A percentile compares a stretch with the other conserved stretches of the same genome.
Evolutionary conservation across 139 green algal genomes (phyloP).

Genomic region (Nannochloris sp.): DNA sequence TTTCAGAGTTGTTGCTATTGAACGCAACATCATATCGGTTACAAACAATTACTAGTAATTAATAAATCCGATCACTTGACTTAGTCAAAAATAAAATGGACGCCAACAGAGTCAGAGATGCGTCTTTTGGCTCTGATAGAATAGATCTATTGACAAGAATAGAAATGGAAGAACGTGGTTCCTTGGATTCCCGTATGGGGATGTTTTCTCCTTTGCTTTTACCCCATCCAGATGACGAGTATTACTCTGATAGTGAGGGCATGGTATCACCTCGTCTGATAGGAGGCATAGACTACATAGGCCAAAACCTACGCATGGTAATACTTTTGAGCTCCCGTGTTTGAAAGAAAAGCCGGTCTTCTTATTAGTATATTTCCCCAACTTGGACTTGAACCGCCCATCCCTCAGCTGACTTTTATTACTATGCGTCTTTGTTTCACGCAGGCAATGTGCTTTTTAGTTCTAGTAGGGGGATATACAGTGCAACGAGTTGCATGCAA

Average conservation of each 20-base stretch:
- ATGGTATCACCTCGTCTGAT: background rate
- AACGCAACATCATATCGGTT: too few species aligned
- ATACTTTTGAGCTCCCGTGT: too few species aligned
- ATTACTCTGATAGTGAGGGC: background rate
- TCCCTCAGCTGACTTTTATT: too few species aligned
- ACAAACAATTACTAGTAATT: too few species aligned
- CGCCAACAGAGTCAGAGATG: background rate
- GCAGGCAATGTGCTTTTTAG: slow-evolving; percentile 6
- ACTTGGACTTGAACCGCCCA: too few species aligned
- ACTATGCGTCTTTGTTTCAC: too few species aligned
- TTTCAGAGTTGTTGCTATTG: too few species aligned
- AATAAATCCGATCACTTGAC: too few species aligned
- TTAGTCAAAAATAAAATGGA: background rate
- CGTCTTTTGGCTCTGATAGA: background rate
- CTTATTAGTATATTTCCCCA: too few species aligned
- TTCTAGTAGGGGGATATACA: slow-evolving; percentile 5
- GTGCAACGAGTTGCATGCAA: slow-evolving; percentile 10
- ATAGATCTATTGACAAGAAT: background rate
- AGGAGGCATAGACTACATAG: background rate
- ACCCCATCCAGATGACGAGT: background rate
- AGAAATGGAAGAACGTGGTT: background rate
- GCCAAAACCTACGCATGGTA: background rate
- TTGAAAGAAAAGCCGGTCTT: too few species aligned
- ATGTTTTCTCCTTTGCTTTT: background rate
- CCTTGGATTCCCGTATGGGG: background rate